A percentile compares a stretch with the other conserved stretches of the same genome.
Evolutionary conservation across 2,329 filamentous ascomycete species (phyloP).

Genomic region (Hysterium pulicare): DNA sequence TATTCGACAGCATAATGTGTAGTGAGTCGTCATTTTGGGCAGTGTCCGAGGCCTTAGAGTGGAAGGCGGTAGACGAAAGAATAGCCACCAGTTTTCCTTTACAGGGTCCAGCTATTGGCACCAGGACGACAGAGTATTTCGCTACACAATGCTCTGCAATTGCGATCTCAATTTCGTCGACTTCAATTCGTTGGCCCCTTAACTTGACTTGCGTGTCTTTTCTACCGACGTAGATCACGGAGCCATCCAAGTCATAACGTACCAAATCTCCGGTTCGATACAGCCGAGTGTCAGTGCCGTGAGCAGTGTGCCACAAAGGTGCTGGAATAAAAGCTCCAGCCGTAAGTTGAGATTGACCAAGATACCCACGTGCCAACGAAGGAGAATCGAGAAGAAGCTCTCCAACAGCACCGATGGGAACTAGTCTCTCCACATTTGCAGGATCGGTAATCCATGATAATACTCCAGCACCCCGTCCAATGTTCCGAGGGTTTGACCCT

Average conservation of each 20-base stretch:
- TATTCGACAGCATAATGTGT: not conserved
- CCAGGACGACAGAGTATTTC: not conserved
- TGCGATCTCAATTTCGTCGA: constrained; percentile 22
- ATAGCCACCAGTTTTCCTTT: not conserved
- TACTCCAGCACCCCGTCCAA: constrained; percentile 5
- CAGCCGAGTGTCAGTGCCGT: constrained; percentile 7
- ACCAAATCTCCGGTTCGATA: constrained; percentile 25
- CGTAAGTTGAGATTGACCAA: constrained; percentile 13
- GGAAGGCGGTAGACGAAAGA: not conserved
- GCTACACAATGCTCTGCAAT: not conserved
- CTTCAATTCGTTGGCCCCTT: constrained; percentile 19
- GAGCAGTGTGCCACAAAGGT: constrained; percentile 8
- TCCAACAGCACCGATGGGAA: constrained; percentile 20
- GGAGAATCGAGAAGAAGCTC: constrained; percentile 57
- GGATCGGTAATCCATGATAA: constrained; percentile 22
- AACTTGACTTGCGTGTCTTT: constrained; percentile 29
- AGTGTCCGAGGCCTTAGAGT: no score
- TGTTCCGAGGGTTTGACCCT: constrained; percentile 8
- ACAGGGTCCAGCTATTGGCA: not conserved
- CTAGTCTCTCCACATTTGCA: constrained; percentile 14
- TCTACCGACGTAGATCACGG: constrained; percentile 21
- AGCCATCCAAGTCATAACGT: constrained; percentile 18
- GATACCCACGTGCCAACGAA: constrained; percentile 23
- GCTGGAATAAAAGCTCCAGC: constrained; percentile 16
- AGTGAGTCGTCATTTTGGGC: not conserved